A percentile compares a stretch with the other conserved stretches of the same genome.
phyloP scores from a whole-genome alignment of 2,329 filamentous ascomycete genomes.

The Xylariaceae sp. region DNA sequence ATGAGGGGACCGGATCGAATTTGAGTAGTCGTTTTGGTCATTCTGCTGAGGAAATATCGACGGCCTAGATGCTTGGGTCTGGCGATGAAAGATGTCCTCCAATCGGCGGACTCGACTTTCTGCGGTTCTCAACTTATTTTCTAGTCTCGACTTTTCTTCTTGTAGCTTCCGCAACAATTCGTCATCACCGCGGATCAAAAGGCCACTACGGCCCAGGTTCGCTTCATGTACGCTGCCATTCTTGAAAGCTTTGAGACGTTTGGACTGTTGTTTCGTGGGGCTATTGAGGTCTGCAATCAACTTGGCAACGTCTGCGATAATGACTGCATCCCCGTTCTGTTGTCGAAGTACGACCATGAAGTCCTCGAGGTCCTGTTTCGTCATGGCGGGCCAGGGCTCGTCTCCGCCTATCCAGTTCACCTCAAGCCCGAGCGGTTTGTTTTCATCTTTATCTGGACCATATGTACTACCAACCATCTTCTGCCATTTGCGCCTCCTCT shows the following conservation, averaged over 20 bases:
- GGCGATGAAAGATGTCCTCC: constrained; percentile 87
- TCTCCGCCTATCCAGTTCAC: constrained; percentile 81
- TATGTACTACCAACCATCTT: constrained; percentile 78
- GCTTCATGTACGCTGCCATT: constrained; percentile 93
- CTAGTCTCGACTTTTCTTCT: constrained; percentile 74
- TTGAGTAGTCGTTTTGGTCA: constrained; percentile 49
- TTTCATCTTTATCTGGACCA: constrained; percentile 63
- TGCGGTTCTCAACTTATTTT: constrained; percentile 74
- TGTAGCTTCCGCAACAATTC: constrained; percentile 75
- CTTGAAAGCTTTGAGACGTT: constrained; percentile 89
- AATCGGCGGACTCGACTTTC: constrained; percentile 87
- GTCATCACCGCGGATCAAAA: constrained; percentile 83
- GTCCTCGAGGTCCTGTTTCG: constrained; percentile 71
- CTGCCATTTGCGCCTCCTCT: constrained; percentile 85
- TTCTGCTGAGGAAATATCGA: constrained; percentile 54
- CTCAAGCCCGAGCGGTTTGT: constrained; percentile 72
- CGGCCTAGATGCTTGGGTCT: constrained; percentile 59
- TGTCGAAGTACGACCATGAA: constrained; percentile 67
- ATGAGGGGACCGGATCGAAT: constrained; percentile 45
- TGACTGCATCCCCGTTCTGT: constrained; percentile 61
- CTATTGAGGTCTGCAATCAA: constrained; percentile 75
- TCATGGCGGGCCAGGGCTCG: constrained; percentile 74
- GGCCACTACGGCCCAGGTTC: constrained; percentile 79
- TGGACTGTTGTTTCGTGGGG: constrained; percentile 82
- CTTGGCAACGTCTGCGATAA: constrained; percentile 71